Evolutionary conservation across 2,329 filamentous ascomycete genomes (phyloP).

Genomic region (Diaporthe sp.): DNA sequence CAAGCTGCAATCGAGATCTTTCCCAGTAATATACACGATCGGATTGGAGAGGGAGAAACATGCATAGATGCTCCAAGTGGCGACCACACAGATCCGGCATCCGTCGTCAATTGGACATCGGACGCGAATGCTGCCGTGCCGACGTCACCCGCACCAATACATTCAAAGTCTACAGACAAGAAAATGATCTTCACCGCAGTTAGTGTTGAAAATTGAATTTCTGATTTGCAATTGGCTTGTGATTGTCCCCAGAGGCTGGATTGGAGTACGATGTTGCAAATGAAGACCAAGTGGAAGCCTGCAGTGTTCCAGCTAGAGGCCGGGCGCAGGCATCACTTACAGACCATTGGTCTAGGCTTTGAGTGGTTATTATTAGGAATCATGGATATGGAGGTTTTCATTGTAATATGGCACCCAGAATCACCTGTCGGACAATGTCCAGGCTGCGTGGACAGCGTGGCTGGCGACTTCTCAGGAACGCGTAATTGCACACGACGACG

Average conservation of each 20-base stretch:
- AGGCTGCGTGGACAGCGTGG: neutral
- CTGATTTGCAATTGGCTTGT: neutral
- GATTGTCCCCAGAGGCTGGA: neutral
- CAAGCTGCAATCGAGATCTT: neutral
- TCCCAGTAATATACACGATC: neutral
- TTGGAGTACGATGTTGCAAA: neutral
- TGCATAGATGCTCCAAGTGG: neutral
- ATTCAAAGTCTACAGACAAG: neutral
- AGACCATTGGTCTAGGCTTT: neutral
- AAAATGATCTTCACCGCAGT: neutral
- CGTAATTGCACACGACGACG: conserved; percentile 8
- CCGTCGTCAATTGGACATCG: neutral
- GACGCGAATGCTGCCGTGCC: neutral
- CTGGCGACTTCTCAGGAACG: neutral
- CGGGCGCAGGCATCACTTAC: neutral
- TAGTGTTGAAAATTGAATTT: neutral
- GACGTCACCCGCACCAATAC: neutral
- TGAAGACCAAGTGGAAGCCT: neutral
- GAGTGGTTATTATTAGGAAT: neutral
- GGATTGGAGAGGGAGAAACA: neutral
- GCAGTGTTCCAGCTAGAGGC: neutral
- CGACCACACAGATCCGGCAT: neutral
- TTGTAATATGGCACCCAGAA: neutral
- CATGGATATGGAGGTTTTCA: neutral
- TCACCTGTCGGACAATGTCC: neutral